A percentile compares a stretch with the other conserved stretches of the same genome.
These are phyloP conservation scores for Begonia masoniana DNA, from an alignment of 306 rosid genomes.

Conservation along the genomic window DNA sequence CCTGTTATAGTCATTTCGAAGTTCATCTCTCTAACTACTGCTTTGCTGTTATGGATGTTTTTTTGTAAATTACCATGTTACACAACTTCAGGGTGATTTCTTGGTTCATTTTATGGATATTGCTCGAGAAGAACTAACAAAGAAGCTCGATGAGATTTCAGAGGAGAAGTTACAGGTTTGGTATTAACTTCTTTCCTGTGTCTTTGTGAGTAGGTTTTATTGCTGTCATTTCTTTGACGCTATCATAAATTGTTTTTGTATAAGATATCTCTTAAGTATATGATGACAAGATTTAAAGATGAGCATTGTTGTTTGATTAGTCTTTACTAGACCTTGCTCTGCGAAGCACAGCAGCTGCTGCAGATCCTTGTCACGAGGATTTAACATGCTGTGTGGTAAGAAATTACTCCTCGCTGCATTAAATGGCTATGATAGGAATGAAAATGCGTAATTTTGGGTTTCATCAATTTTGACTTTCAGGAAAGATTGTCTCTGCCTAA, in stretches of 20 bases:
- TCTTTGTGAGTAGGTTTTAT: conserved; percentile 1
- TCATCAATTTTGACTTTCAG: conserved; percentile 28
- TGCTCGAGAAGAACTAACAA: conserved; percentile 75
- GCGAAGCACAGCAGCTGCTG: conserved; percentile 92
- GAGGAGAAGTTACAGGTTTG: conserved; percentile 95
- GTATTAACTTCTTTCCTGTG: conserved; percentile 10
- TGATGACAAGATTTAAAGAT: not conserved
- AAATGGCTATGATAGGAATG: conserved; percentile 6
- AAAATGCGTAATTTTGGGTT: conserved; percentile 8
- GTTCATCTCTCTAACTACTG: conserved; percentile 4
- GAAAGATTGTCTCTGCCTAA: conserved; percentile 73
- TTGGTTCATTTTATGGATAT: conserved; percentile 98
- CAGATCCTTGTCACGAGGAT: conserved; percentile 93
- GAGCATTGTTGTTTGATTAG: conserved; percentile 21
- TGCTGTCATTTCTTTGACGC: too few species aligned
- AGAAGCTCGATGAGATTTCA: conserved; percentile 89
- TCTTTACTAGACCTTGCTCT: conserved; percentile 95
- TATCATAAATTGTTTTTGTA: too few species aligned
- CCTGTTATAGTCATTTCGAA: not conserved
- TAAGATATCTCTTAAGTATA: not conserved
- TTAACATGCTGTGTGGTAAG: conserved; percentile 88
- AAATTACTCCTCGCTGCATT: conserved; percentile 13
- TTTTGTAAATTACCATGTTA: conserved; percentile 8
- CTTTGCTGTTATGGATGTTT: conserved; percentile 3
- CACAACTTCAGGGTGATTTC: conserved; percentile 76